These are phyloP conservation scores for Aspergillus egyptiacus DNA, from an alignment of 495 filamentous ascomycete genomes.

Conservation along the genomic window DNA sequence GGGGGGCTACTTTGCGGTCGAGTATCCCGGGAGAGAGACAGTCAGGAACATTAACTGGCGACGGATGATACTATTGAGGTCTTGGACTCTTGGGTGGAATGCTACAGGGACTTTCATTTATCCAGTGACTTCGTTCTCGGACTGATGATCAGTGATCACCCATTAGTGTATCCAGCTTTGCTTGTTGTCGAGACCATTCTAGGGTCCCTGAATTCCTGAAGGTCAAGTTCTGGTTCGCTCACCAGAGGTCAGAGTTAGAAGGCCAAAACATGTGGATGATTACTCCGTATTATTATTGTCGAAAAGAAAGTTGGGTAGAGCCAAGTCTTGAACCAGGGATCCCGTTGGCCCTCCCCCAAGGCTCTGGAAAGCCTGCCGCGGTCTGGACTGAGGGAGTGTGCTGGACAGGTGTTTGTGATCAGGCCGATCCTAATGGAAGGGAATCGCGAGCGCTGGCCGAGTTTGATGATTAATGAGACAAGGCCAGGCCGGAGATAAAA, in stretches of 20 bases:
- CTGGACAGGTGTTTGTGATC: slow-evolving; percentile 2
- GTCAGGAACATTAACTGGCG: too few relatives aligned
- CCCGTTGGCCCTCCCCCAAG: neutral
- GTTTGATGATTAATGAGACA: neutral
- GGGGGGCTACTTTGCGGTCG: too few relatives aligned
- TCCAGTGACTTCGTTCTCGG: slow-evolving; percentile 2
- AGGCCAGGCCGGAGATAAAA: neutral
- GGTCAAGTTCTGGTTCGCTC: neutral
- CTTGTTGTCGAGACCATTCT: slow-evolving; percentile 20
- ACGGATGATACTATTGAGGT: too few relatives aligned
- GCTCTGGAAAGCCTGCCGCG: neutral
- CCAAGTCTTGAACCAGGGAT: slow-evolving; percentile 12
- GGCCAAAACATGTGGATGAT: slow-evolving; percentile 8
- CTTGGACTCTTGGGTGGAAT: neutral
- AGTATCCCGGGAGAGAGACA: neutral
- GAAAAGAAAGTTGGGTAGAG: slow-evolving; percentile 9
- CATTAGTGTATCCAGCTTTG: slow-evolving; percentile 1
- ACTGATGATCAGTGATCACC: slow-evolving; percentile 21
- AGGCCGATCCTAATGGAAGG: slow-evolving; percentile 21
- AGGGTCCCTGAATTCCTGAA: too few relatives aligned
- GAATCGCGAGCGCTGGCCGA: slow-evolving; percentile 6
- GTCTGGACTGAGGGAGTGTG: neutral
- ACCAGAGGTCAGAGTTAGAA: slow-evolving; percentile 18
- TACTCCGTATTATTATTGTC: too few relatives aligned
- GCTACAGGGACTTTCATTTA: neutral